Evolutionary conservation across 2,329 filamentous ascomycete genomes (phyloP), one percentile per base, ranked within the genome.

Genomic region (Ilyonectria mors-panacis): DNA sequence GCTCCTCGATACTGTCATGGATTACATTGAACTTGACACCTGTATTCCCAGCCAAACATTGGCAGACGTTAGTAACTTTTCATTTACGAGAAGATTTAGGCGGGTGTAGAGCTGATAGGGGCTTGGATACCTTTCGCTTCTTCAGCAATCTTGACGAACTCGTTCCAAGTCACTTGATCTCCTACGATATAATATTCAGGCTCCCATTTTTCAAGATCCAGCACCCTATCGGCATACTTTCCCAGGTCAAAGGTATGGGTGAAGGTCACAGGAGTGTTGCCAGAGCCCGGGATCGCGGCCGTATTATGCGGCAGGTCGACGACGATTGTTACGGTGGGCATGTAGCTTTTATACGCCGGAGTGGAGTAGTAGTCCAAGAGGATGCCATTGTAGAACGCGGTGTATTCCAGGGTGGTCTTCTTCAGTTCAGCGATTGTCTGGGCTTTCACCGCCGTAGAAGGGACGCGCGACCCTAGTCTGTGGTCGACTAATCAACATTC

Each of bases 151-250:
- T 30, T 21, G 23, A 56, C 60, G 28, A 63, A 17, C 10, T 63
- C 44, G 33, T 57, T 63, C 60, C 53, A 63, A 3, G 60, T 57
- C 17, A 33, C 33, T 44, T 57, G 50, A 8, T 63, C 60, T n/a
- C 60, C 60, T 4, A 63, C 42, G 23, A 63, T 42, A 17, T 39
- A 57, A 21, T 42, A 54, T 13, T 55, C 53, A 39, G n/a, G 28
- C 2, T 57, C 42, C 60, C 45, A 57, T 7, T 50, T 50, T 3
- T 28, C 21, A 10, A 57, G 21, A 15, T 30, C 45, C 10, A 63
- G 15, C 6, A 19, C 17, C 15, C 15, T 15, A 9, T 15, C 44
- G 5, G 42, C 60, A 13, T 51, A 63, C 23, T 63, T 63, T 19
- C 42, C 60, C 15, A 63, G 3, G 33, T 63, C 60, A 21, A 57